These are phyloP conservation scores for Leccinum variicolor DNA, from an alignment of 768 basidiomycete genomes.

Conservation along the genomic window DNA sequence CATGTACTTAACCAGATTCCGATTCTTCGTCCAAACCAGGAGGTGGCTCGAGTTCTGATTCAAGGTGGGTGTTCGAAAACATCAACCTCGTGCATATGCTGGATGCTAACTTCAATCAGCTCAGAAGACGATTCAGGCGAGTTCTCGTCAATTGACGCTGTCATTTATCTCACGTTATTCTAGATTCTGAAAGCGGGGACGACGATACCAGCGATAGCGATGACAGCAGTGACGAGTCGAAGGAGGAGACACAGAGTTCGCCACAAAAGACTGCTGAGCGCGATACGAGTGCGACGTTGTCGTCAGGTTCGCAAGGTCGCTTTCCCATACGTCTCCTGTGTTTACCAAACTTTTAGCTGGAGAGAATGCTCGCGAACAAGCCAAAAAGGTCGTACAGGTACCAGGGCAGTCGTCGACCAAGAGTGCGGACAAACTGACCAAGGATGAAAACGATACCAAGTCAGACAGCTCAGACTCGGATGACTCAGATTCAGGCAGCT, in stretches of 20 bases:
- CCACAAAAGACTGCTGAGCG: slow-evolving; percentile 19
- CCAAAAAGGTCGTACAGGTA: neutral
- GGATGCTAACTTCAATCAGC: slow-evolving; percentile 10
- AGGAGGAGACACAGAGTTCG: slow-evolving; percentile 1
- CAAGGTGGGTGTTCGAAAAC: slow-evolving; percentile 18
- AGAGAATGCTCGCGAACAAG: slow-evolving; percentile 3
- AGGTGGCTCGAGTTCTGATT: slow-evolving; percentile 23
- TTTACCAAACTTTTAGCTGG: slow-evolving; percentile 8
- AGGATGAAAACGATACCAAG: slow-evolving; percentile 1
- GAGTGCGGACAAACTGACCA: neutral
- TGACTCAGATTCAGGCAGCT: slow-evolving; percentile 14
- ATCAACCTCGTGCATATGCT: slow-evolving; percentile 3
- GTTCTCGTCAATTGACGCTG: slow-evolving; percentile 7
- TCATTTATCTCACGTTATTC: neutral
- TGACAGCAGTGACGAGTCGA: slow-evolving; percentile 5
- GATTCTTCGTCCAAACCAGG: slow-evolving; percentile 19
- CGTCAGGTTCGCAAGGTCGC: slow-evolving; percentile 27
- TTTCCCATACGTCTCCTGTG: neutral
- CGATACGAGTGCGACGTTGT: slow-evolving; percentile 40
- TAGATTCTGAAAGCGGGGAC: slow-evolving; percentile 16
- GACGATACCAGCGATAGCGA: slow-evolving; percentile 10
- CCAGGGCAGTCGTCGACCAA: slow-evolving; percentile 4
- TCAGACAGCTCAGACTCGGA: slow-evolving; percentile 14
- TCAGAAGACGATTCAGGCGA: slow-evolving; percentile 17
- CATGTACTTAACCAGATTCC: slow-evolving; percentile 8